Base-by-base conservation (phyloP, 192 early-diverging fungal species). In the Backusella mclennaniae region DNA sequence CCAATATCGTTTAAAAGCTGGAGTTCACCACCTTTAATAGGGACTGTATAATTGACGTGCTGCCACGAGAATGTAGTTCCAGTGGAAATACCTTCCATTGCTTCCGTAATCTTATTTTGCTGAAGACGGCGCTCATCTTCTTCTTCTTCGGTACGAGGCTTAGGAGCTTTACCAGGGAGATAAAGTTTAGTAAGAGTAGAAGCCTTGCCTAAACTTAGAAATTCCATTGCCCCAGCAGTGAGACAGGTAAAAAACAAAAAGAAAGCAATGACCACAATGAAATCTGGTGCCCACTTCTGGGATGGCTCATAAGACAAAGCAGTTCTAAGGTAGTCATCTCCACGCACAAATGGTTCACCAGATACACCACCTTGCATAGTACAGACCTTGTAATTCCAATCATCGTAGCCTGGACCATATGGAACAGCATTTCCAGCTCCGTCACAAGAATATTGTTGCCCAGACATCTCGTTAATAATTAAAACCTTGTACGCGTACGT, bases 41-140 rank as follows among this genome's bases (percentile, higher is more conserved):
- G 90, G 4, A 94, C 93, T n/a, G 85, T 83, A 79, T 94, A 96
- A 72, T 90, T 81, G 35, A 95, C 74, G 52, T 90, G 78, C 66
- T 89, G 80, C 92, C 91, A 93, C 12, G 87, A 86, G 29, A 90
- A 85, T 19, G 87, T 83, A 29, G 85, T 87, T 8, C 84, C 86
- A 36, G 80, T 78, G 53, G 83, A 80, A 42, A 84, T 80, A 26
- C 74, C 71, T 29, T 87, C 75, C 35, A 68, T 78, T 66, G 80
- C 83, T 78, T 79, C 85, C 23, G 76, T 86, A 74, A 78, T 84
- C 68, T 38, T 85, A 66, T 36, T 72, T 80, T 39, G 73, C 78
- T 74, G 77, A 79, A 59, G 17, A 35, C 75, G 73, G 63, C 76
- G 67, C n/a, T 70, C 76, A 66, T 81, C 80, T 59, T 83, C 85